A percentile compares a stretch with the other conserved stretches of the same genome.
Evolutionary conservation across 139 green algal genomes (phyloP).

Genomic region (Tetradesmus lagerheimii): DNA sequence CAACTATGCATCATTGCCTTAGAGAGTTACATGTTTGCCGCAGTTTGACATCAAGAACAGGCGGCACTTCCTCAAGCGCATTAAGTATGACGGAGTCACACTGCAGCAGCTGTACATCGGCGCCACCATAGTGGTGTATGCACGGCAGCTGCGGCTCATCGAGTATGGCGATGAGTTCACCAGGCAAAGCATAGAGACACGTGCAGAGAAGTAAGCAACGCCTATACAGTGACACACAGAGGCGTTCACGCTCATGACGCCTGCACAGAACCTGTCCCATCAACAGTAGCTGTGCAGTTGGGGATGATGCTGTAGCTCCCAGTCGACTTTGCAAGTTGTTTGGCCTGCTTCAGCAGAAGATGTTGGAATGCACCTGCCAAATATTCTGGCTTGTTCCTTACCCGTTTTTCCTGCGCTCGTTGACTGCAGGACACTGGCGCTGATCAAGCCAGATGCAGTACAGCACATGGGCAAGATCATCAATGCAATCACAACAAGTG

Average conservation of each 20-base stretch:
- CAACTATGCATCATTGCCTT: no score
- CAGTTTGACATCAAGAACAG: slow-evolving; percentile 91
- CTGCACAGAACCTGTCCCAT: no score
- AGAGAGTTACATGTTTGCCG: background rate
- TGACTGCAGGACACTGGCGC: slow-evolving; percentile 75
- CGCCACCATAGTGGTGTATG: slow-evolving; percentile 72
- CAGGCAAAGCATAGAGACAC: slow-evolving; percentile 48
- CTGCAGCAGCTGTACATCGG: slow-evolving; percentile 75
- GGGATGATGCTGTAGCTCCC: background rate
- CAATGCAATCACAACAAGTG: slow-evolving; percentile 67
- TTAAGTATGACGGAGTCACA: slow-evolving; percentile 63
- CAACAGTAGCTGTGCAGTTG: background rate
- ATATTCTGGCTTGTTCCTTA: no score
- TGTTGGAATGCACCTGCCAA: no score
- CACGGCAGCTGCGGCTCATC: slow-evolving; percentile 78
- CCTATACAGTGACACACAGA: no score
- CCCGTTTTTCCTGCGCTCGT: background rate
- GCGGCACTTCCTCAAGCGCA: slow-evolving; percentile 80
- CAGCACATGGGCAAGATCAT: slow-evolving; percentile 82
- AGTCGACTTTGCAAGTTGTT: background rate
- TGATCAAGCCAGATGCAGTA: slow-evolving; percentile 87
- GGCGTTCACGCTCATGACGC: no score
- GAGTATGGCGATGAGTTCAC: slow-evolving; percentile 88
- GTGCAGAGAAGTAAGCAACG: slow-evolving; percentile 61
- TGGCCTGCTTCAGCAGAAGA: no score